Evolutionary conservation across 1,139 yeast genomes (phyloP).

Genomic region (Meyerozyma elateridarum): DNA sequence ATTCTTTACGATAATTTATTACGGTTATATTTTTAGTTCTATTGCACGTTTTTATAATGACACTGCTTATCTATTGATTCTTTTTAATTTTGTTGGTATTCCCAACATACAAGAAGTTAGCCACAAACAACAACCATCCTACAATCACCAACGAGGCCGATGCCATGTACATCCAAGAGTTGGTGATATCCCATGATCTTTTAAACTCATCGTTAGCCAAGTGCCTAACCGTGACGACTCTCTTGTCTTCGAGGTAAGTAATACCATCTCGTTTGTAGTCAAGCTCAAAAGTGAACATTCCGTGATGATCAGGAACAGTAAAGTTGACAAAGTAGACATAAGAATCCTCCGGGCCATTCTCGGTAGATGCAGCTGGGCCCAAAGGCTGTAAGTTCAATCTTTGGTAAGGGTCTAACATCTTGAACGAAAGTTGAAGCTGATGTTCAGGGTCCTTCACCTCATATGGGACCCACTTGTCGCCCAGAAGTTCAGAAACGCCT

Average conservation of each 20-base stretch:
- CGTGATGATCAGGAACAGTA: conserved; percentile 90
- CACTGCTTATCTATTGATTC: conserved; percentile 20
- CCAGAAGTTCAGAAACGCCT: conserved; percentile 60
- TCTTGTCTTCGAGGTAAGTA: conserved; percentile 59
- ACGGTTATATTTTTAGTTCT: no score
- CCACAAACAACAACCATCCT: conserved; percentile 73
- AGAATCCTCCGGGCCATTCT: conserved; percentile 43
- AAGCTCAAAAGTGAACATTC: conserved; percentile 83
- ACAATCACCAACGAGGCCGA: conserved; percentile 64
- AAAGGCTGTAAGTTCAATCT: conserved; percentile 55
- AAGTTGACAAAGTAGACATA: conserved; percentile 43
- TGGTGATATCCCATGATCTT: conserved; percentile 88
- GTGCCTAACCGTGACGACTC: conserved; percentile 83
- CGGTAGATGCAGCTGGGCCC: conserved; percentile 37
- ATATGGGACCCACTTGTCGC: conserved; percentile 68
- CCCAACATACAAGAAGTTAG: conserved; percentile 54
- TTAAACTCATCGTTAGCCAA: conserved; percentile 94
- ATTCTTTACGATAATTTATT: no score
- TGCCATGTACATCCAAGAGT: conserved; percentile 86
- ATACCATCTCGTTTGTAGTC: conserved; percentile 81
- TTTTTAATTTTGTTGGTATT: conserved; percentile 28
- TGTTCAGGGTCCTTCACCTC: conserved; percentile 36
- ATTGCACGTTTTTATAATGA: no score
- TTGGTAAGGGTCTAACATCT: conserved; percentile 93
- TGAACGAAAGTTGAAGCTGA: conserved; percentile 76